Percentiles rank a stretch among this genome's conserved stretches.
Evolutionary conservation across 2,329 filamentous ascomycete species (phyloP).

Genomic region (Trichoderma atrobrunneum): DNA sequence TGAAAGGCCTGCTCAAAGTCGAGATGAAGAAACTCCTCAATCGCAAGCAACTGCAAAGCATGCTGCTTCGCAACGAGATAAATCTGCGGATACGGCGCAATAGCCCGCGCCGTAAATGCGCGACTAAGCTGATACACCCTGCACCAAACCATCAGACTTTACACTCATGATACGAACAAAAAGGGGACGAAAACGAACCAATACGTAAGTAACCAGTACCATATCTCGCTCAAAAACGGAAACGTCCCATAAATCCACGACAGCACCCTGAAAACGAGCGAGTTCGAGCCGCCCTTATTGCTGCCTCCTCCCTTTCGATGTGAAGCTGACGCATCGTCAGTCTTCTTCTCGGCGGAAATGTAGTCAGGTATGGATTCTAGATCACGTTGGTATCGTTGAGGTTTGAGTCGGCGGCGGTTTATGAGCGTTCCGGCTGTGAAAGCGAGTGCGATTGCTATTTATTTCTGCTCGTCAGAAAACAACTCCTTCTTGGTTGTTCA

Average conservation of each 20-base stretch:
- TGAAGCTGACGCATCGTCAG: background rate
- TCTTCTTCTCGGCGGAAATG: conserved; percentile 2
- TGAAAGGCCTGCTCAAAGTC: conserved; percentile 9
- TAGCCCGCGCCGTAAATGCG: background rate
- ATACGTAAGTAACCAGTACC: conserved; percentile 10
- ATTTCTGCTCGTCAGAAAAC: background rate
- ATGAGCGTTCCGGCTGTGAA: background rate
- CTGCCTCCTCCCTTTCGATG: background rate
- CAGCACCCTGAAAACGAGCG: background rate
- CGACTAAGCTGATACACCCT: conserved; percentile 11
- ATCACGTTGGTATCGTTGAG: background rate
- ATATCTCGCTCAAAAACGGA: conserved; percentile 10
- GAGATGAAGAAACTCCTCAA: background rate
- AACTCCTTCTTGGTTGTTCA: background rate
- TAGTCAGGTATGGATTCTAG: conserved; percentile 1
- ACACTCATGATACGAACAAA: no score
- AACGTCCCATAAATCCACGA: conserved; percentile 6
- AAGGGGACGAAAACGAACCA: background rate
- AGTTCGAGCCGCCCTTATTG: background rate
- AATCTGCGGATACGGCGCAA: background rate
- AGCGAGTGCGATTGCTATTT: background rate
- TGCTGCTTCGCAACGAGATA: background rate
- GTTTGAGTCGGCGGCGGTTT: background rate
- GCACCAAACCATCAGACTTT: background rate
- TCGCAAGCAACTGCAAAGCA: background rate